Conservation (phyloP, 2,329 filamentous ascomycete species). For the Colletotrichum spaethianum region DNA sequence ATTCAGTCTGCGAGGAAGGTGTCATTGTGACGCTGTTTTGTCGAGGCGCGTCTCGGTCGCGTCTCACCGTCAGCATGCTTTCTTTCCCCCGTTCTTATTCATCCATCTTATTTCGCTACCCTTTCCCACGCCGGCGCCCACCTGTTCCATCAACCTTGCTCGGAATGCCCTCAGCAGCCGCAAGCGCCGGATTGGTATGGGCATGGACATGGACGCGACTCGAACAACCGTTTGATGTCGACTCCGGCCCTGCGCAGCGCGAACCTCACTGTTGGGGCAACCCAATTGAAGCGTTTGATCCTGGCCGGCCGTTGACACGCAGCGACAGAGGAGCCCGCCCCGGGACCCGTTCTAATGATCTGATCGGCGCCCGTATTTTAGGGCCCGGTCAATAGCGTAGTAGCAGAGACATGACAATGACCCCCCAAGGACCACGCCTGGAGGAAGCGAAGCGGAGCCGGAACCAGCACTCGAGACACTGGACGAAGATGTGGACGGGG, state of each 20-base stretch:
- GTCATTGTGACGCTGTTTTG: constrained; percentile 5
- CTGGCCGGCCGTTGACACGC: constrained; percentile 28
- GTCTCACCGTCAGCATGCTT: constrained; percentile 24
- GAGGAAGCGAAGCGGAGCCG: constrained; percentile 27
- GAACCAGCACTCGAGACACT: constrained; percentile 34
- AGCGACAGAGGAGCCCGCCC: constrained; percentile 14
- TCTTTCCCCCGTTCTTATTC: background rate
- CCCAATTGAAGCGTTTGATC: background rate
- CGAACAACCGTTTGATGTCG: constrained; percentile 20
- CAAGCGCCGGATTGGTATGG: background rate
- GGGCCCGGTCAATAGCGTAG: background rate
- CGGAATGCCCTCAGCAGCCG: background rate
- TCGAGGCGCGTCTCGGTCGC: constrained; percentile 30
- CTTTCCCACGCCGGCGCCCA: background rate
- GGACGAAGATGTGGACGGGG: constrained; percentile 13
- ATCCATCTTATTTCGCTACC: background rate
- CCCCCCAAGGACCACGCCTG: constrained; percentile 16
- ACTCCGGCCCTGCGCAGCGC: constrained; percentile 9
- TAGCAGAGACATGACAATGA: background rate
- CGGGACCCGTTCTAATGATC: constrained; percentile 30
- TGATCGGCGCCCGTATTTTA: constrained; percentile 29
- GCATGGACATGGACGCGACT: constrained; percentile 20
- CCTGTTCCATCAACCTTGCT: background rate
- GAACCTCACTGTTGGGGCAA: constrained; percentile 21
- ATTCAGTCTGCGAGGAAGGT: background rate